Evolutionary conservation across 202 grass and related monocot genomes (phyloP).

Genomic region (Zoysia matrella): DNA sequence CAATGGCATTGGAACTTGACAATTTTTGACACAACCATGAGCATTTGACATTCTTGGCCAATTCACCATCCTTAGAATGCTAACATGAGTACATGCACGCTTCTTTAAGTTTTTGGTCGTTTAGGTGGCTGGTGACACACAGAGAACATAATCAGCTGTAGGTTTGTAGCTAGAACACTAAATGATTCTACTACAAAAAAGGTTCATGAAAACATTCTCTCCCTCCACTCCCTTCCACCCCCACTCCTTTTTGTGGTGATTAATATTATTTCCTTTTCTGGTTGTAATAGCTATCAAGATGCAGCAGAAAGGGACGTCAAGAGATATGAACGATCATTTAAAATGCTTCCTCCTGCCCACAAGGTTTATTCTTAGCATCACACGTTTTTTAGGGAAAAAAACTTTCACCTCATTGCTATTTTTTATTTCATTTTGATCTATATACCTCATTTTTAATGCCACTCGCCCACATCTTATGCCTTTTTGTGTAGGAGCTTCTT

Average conservation of each 20-base stretch:
- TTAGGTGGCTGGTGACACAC: not conserved
- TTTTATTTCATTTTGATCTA: conserved; percentile 30
- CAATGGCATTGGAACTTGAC: too few species aligned
- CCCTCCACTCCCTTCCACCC: not conserved
- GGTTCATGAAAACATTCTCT: not conserved
- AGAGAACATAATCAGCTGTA: not conserved
- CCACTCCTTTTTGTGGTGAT: not conserved
- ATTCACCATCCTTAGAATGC: conserved; percentile 16
- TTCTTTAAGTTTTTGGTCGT: conserved; percentile 18
- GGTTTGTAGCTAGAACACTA: not conserved
- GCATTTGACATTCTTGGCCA: conserved; percentile 8
- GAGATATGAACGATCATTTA: conserved; percentile 90
- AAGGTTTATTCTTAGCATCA: conserved; percentile 64
- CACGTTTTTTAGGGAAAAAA: not conserved
- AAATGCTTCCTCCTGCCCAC: conserved; percentile 75
- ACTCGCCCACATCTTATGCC: conserved; percentile 19
- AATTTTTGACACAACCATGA: not conserved
- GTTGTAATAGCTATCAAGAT: conserved; percentile 79
- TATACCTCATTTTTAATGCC: conserved; percentile 24
- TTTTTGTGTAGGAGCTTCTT: conserved; percentile 77
- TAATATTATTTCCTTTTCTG: conserved; percentile 24
- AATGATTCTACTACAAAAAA: conserved; percentile 18
- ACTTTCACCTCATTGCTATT: conserved; percentile 10
- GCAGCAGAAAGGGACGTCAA: conserved; percentile 80
- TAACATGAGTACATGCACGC: not conserved